A percentile compares a stretch with the other conserved stretches of the same genome.
These are phyloP conservation scores for Oryza punctata DNA, from an alignment of 176 grass and related monocot genomes.

Conservation along the genomic window DNA sequence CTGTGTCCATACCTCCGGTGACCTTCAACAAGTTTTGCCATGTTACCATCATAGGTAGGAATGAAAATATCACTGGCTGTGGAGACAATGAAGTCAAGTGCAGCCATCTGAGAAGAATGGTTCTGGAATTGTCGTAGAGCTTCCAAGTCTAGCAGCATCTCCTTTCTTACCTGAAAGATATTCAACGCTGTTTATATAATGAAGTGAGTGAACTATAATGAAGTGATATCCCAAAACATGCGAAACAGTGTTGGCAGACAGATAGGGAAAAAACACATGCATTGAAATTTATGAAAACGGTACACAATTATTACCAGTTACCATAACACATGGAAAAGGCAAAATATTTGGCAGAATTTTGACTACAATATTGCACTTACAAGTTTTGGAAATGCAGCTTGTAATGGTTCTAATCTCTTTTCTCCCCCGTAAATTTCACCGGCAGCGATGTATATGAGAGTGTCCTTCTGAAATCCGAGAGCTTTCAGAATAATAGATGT, in stretches of 20 bases:
- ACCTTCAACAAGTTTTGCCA: constrained; percentile 91
- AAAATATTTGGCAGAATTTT: neutral
- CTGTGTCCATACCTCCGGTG: constrained; percentile 66
- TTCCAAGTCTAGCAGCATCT: constrained; percentile 72
- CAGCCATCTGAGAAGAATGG: constrained; percentile 98
- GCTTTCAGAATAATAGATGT: constrained; percentile 77
- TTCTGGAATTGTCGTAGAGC: constrained; percentile 78
- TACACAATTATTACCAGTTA: constrained; percentile 22
- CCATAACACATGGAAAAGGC: neutral
- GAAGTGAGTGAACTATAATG: neutral
- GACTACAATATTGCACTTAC: constrained; percentile 41
- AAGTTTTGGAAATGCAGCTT: constrained; percentile 71
- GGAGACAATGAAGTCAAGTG: constrained; percentile 95
- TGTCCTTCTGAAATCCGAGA: constrained; percentile 67
- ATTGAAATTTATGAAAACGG: constrained; percentile 21
- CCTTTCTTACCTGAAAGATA: constrained; percentile 85
- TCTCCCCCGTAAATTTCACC: constrained; percentile 91
- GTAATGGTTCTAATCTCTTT: constrained; percentile 66
- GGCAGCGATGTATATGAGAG: constrained; percentile 78
- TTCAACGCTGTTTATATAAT: constrained; percentile 24
- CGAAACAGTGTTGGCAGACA: neutral
- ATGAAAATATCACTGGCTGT: constrained; percentile 86
- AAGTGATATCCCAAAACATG: neutral
- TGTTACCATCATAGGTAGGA: constrained; percentile 92
- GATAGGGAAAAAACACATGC: neutral